Percentiles rank a stretch among this genome's conserved stretches.
phyloP scores from a whole-genome alignment of 148 eudicot species.

The Silene uniflora region DNA sequence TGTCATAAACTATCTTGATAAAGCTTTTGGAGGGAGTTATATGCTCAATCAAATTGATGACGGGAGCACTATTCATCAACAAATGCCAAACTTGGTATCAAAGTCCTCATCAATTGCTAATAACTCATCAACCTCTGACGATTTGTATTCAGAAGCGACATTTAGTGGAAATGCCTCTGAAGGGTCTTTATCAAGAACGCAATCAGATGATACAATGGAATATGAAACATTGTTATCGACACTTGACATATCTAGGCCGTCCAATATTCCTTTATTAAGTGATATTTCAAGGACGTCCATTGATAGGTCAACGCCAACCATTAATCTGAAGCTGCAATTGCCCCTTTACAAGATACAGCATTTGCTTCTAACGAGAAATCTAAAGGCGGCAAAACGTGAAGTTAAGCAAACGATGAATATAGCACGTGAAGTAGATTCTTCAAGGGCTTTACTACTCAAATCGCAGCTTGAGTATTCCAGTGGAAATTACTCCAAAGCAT shows the following conservation, averaged over 20 bases:
- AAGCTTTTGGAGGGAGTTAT: slow-evolving; percentile 44
- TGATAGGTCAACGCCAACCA: slow-evolving; percentile 48
- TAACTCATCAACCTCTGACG: slow-evolving; percentile 50
- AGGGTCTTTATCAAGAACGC: slow-evolving; percentile 60
- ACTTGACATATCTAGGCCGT: slow-evolving; percentile 55
- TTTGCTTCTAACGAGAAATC: slow-evolving; percentile 70
- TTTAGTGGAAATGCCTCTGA: slow-evolving; percentile 42
- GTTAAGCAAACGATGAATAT: slow-evolving; percentile 74
- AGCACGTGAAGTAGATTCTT: slow-evolving; percentile 75
- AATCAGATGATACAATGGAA: slow-evolving; percentile 81
- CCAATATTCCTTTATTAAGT: slow-evolving; percentile 44
- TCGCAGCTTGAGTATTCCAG: slow-evolving; percentile 93
- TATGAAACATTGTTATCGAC: slow-evolving; percentile 71
- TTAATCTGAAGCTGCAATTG: slow-evolving; percentile 73
- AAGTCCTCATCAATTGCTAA: slow-evolving; percentile 62
- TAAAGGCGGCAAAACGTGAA: slow-evolving; percentile 93
- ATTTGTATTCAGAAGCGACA: slow-evolving; percentile 42
- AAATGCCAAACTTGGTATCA: slow-evolving; percentile 36
- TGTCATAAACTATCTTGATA: slow-evolving; percentile 72
- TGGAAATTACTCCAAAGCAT: slow-evolving; percentile 73
- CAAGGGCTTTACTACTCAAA: slow-evolving; percentile 73
- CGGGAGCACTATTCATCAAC: slow-evolving; percentile 45
- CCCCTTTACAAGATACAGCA: slow-evolving; percentile 74
- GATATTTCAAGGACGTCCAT: slow-evolving; percentile 41
- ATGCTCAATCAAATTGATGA: no score